These are phyloP conservation scores for Trametes sanguinea DNA, from an alignment of 768 basidiomycete genomes.

Conservation along the genomic window DNA sequence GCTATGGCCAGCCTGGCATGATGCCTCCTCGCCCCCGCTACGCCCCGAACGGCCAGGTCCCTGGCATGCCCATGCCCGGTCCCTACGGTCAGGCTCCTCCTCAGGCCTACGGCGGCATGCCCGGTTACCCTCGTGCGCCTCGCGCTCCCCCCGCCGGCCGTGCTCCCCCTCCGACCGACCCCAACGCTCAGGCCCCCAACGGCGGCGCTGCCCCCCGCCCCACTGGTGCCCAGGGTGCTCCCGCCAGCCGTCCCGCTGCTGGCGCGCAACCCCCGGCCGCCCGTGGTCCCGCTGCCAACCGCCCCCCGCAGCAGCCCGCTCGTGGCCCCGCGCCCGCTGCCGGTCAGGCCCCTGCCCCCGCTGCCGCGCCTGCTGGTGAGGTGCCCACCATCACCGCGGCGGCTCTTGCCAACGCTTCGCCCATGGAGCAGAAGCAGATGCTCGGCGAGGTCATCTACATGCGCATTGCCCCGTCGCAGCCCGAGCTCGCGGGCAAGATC, in stretches of 20 bases:
- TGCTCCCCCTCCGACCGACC: slow-evolving; percentile 71
- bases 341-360: slow-evolving; percentile 31
- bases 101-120: slow-evolving; percentile 71
- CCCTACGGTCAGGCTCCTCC: slow-evolving; percentile 76
- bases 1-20: slow-evolving; percentile 83
- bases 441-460: slow-evolving; percentile 96
- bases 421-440: slow-evolving; percentile 97
- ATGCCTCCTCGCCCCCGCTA: slow-evolving; percentile 88
- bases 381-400: slow-evolving; percentile 63
- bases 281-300: slow-evolving; percentile 36
- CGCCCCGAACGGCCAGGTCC: slow-evolving; percentile 68
- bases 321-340: slow-evolving; percentile 32
- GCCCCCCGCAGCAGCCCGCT: slow-evolving; percentile 30
- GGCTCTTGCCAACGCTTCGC: slow-evolving; percentile 57
- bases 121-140: slow-evolving; percentile 63
- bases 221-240: slow-evolving; percentile 53
- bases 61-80: slow-evolving; percentile 74
- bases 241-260: slow-evolving; percentile 55
- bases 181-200: slow-evolving; percentile 51
- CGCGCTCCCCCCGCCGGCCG: slow-evolving; percentile 70
- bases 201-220: slow-evolving; percentile 55
- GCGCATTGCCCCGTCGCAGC: slow-evolving; percentile 81
- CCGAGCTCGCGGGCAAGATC: slow-evolving; percentile 96
- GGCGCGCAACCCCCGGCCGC: slow-evolving; percentile 48
- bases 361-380: slow-evolving; percentile 50